phyloP scores from a whole-genome alignment of 2,329 filamentous ascomycete genomes.

The Stenocarpella maydis region DNA sequence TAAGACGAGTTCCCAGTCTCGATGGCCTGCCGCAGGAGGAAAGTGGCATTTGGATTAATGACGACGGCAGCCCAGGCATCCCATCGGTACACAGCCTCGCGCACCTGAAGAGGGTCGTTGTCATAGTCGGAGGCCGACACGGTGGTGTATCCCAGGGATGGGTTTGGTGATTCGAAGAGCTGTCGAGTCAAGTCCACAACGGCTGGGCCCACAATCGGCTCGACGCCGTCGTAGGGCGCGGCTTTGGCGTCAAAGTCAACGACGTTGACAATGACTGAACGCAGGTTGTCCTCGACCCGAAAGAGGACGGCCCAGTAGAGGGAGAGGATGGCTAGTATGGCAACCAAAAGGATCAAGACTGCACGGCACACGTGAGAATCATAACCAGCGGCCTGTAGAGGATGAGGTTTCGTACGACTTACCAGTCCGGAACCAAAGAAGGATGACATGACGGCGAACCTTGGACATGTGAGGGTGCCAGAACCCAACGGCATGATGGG shows the following conservation, averaged over 20 bases:
- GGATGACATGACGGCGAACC: constrained; percentile 41
- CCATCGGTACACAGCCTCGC: constrained; percentile 66
- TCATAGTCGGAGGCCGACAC: constrained; percentile 59
- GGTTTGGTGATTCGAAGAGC: constrained; percentile 48
- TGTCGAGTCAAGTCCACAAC: constrained; percentile 55
- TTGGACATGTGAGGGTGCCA: constrained; percentile 49
- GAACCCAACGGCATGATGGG: constrained; percentile 52
- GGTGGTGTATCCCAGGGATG: constrained; percentile 59
- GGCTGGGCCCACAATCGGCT: constrained; percentile 64
- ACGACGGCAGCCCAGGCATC: constrained; percentile 68
- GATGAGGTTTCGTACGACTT: neutral
- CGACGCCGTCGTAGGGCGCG: constrained; percentile 57
- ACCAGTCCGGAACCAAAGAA: constrained; percentile 42
- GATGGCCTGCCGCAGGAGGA: constrained; percentile 63
- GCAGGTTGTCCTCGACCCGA: constrained; percentile 56
- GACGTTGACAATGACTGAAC: constrained; percentile 60
- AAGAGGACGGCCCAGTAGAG: constrained; percentile 69
- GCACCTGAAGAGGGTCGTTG: constrained; percentile 63
- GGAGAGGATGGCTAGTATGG: constrained; percentile 64
- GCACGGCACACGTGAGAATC: neutral
- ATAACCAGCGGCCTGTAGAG: neutral
- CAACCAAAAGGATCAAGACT: constrained; percentile 61
- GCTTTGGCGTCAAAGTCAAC: constrained; percentile 69
- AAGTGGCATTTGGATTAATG: constrained; percentile 68
- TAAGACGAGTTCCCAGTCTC: constrained; percentile 64